phyloP scores from a whole-genome alignment of 495 filamentous ascomycete species.

The Tuber borchii region DNA sequence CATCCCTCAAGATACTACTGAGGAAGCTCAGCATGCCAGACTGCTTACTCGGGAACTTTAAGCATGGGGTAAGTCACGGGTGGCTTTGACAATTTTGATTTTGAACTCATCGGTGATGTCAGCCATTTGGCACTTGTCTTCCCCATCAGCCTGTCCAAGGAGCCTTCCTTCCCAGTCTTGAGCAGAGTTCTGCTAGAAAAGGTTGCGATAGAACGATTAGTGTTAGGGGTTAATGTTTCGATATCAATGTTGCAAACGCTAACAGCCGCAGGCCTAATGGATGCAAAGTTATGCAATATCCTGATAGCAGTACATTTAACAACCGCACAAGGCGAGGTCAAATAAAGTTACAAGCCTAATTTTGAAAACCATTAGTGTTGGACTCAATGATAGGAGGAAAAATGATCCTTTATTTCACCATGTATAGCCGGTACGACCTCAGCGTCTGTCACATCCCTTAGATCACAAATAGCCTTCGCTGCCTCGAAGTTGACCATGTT shows the following conservation, averaged over 20 bases:
- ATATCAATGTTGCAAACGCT: slow-evolving; percentile 94
- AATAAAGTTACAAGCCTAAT: slow-evolving; percentile 79
- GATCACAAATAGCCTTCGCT: slow-evolving; percentile 92
- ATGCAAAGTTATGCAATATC: slow-evolving; percentile 91
- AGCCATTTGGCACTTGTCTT: slow-evolving; percentile 96
- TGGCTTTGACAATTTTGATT: slow-evolving; percentile 97
- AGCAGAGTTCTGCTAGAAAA: slow-evolving; percentile 96
- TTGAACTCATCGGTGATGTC: slow-evolving; percentile 99
- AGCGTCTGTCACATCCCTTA: slow-evolving; percentile 84
- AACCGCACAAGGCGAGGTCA: slow-evolving; percentile 90
- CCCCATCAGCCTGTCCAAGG: slow-evolving; percentile 96
- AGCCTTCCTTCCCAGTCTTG: slow-evolving; percentile 95
- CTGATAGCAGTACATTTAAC: slow-evolving; percentile 97
- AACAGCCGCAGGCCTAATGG: slow-evolving; percentile 88
- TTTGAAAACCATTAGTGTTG: slow-evolving; percentile 1
- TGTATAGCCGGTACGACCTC: slow-evolving; percentile 92
- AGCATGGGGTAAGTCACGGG: slow-evolving; percentile 85
- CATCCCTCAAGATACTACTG: slow-evolving; percentile 87
- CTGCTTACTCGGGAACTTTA: slow-evolving; percentile 98
- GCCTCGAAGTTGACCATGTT: slow-evolving; percentile 99
- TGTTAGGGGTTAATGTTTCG: slow-evolving; percentile 88
- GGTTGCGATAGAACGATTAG: slow-evolving; percentile 93
- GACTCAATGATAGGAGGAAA: background rate
- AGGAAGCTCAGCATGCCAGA: slow-evolving; percentile 96
- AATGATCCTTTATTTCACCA: slow-evolving; percentile 31